These are phyloP conservation scores for Nephelium lappaceum DNA, from an alignment of 345 rosid species.

Conservation along the genomic window DNA sequence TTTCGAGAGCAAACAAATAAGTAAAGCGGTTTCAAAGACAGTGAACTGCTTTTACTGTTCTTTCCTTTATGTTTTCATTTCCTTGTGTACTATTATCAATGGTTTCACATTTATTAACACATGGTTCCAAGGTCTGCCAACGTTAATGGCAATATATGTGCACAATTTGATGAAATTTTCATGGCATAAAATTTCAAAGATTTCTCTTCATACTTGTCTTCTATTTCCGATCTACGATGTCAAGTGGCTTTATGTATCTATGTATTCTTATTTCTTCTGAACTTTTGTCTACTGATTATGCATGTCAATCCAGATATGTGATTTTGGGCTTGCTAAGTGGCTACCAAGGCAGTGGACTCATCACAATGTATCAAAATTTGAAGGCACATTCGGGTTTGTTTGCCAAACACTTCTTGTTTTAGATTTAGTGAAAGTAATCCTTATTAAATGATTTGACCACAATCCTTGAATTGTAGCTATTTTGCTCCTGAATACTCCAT, in stretches of 20 bases:
- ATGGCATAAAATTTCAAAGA: not conserved
- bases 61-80: not conserved
- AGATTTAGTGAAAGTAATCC: not conserved
- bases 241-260: conserved; percentile 7
- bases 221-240: not conserved
- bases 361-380: conserved; percentile 83
- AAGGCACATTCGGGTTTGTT: conserved; percentile 94
- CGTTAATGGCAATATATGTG: conserved; percentile 4
- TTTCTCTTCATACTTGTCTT: not conserved
- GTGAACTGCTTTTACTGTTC: not conserved
- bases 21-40: not conserved
- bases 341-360: conserved; percentile 84
- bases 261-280: not conserved
- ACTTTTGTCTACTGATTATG: conserved; percentile 17
- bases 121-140: not conserved
- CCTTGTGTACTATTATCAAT: not conserved
- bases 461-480: conserved; percentile 51
- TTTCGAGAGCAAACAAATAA: not conserved
- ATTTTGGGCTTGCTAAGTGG: conserved; percentile 97
- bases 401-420: conserved; percentile 6
- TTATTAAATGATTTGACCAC: not conserved
- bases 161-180: not conserved
- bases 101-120: not conserved
- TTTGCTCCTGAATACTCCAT: conserved; percentile 95
- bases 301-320: conserved; percentile 61